Evolutionary conservation across 441 rosid genomes (phyloP).

Genomic region (Pelargonium myrrhifolium): DNA sequence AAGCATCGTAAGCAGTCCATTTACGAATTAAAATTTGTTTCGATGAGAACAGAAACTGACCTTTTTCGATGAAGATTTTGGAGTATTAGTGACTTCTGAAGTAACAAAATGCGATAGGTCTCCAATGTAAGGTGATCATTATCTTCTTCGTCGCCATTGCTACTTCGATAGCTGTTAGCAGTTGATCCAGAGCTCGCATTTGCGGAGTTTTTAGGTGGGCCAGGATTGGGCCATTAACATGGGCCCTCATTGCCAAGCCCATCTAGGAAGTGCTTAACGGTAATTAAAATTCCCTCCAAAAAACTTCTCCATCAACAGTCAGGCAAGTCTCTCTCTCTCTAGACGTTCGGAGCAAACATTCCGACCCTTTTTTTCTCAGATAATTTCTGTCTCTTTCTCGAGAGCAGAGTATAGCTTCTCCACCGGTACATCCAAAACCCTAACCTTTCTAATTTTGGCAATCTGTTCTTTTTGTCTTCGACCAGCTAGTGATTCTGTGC

Average conservation of each 20-base stretch:
- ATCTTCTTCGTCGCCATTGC: too few species aligned
- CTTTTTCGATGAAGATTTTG: slow-evolving; percentile 35
- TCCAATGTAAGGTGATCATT: slow-evolving; percentile 93
- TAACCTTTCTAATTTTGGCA: neutral
- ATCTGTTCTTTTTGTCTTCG: neutral
- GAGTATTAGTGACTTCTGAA: slow-evolving; percentile 31
- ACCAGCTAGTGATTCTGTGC: neutral
- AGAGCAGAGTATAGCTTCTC: neutral
- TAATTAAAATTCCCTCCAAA: neutral
- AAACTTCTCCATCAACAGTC: neutral
- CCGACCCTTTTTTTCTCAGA: neutral
- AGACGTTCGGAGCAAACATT: neutral
- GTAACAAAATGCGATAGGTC: slow-evolving; percentile 71
- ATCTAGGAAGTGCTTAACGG: neutral
- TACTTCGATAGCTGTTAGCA: slow-evolving; percentile 27
- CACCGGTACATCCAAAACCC: neutral
- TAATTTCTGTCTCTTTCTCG: neutral
- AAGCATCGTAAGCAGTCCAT: neutral
- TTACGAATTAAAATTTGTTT: neutral
- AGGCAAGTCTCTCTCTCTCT: neutral
- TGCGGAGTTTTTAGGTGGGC: neutral
- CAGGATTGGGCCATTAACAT: neutral
- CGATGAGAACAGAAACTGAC: slow-evolving; percentile 20
- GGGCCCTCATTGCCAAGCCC: neutral
- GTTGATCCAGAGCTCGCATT: slow-evolving; percentile 46